Percentiles rank a stretch among this genome's conserved stretches.
phyloP scores from a whole-genome alignment of 306 rosid genomes.

The Inga oerstediana region DNA sequence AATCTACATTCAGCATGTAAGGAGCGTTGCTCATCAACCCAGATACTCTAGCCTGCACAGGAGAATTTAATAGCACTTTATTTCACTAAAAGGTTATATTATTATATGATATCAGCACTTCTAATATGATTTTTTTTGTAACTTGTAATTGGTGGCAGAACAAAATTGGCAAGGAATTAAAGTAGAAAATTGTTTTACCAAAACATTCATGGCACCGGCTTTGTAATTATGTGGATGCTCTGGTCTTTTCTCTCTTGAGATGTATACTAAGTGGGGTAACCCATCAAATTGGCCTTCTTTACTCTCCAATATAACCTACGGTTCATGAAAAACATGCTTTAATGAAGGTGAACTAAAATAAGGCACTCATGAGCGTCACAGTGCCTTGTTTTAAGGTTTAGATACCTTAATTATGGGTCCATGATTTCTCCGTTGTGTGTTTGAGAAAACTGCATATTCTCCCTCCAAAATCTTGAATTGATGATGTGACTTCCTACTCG shows the following conservation, averaged over 20 bases:
- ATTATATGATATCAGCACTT: no score
- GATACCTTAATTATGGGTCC: slow-evolving; percentile 66
- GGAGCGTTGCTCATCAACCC: slow-evolving; percentile 82
- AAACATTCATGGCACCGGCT: slow-evolving; percentile 85
- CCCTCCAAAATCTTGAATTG: neutral
- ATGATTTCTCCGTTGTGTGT: slow-evolving; percentile 42
- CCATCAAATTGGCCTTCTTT: slow-evolving; percentile 30
- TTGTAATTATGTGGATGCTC: slow-evolving; percentile 60
- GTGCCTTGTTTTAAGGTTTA: neutral
- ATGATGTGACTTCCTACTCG: neutral
- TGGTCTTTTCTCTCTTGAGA: slow-evolving; percentile 63
- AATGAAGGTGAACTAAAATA: neutral
- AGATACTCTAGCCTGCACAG: slow-evolving; percentile 63
- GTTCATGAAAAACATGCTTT: neutral
- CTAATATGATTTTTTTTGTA: neutral
- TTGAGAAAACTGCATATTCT: slow-evolving; percentile 48
- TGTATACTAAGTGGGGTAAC: slow-evolving; percentile 57
- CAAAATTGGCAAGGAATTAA: neutral
- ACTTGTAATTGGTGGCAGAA: neutral
- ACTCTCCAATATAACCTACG: slow-evolving; percentile 65
- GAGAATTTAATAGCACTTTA: neutral
- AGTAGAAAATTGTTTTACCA: slow-evolving; percentile 40
- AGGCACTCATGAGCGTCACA: neutral
- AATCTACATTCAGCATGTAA: slow-evolving; percentile 64
- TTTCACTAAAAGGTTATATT: no score